phyloP scores from a whole-genome alignment of 169 alveolate species.

The Plasmodium blacklocki region DNA sequence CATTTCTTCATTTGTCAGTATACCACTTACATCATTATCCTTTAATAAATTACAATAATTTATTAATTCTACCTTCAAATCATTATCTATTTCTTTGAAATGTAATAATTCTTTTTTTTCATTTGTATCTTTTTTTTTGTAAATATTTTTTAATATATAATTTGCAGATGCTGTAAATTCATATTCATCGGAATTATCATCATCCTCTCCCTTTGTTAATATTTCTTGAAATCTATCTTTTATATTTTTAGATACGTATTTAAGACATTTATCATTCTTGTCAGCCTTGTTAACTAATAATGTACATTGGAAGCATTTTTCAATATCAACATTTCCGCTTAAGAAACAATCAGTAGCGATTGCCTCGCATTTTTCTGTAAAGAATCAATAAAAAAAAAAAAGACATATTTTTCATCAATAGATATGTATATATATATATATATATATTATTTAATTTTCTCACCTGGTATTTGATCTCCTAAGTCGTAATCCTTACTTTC shows the following conservation, averaged over 20 bases:
- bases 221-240: background rate
- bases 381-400: too few relatives aligned
- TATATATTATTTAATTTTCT: background rate
- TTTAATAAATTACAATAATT: constrained; percentile 46
- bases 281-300: constrained; percentile 5
- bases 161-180: constrained; percentile 23
- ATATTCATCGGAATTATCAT: constrained; percentile 14
- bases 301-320: constrained; percentile 34
- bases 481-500: constrained; percentile 39
- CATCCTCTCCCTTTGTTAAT: constrained; percentile 17
- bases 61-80: constrained; percentile 6
- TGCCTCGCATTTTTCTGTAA: constrained; percentile 19
- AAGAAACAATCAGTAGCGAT: constrained; percentile 30
- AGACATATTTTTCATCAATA: background rate
- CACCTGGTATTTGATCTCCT: constrained; percentile 29
- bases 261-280: constrained; percentile 11
- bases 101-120: constrained; percentile 8
- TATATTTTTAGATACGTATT: constrained; percentile 24
- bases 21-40: constrained; percentile 10
- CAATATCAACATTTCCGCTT: constrained; percentile 41
- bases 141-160: constrained; percentile 7
- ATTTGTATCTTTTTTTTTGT: constrained; percentile 4
- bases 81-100: constrained; percentile 14
- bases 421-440: background rate
- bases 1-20: constrained; percentile 6